Conservation (phyloP, 495 filamentous ascomycete species). For the Wilcoxina mikolae region DNA sequence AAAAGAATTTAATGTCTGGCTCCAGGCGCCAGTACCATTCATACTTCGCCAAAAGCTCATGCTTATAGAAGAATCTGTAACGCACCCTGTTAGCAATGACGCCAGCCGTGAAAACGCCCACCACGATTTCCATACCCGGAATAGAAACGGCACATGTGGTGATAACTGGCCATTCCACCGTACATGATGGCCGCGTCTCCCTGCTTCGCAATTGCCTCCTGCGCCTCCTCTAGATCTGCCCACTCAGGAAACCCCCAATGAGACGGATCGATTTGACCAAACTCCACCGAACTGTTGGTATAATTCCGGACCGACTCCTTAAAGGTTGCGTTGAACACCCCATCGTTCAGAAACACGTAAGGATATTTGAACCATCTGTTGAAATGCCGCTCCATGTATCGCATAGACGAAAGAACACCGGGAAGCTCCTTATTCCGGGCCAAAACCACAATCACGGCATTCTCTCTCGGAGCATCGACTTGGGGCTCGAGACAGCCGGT, state of each 20-base stretch:
- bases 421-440: constrained; percentile 94
- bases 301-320: constrained; percentile 79
- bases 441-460: constrained; percentile 90
- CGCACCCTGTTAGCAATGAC: constrained; percentile 17
- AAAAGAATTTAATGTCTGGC: constrained; percentile 99
- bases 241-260: constrained; percentile 98
- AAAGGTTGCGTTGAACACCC: constrained; percentile 87
- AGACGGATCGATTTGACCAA: constrained; percentile 76
- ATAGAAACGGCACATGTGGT: constrained; percentile 97
- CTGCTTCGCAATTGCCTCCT: constrained; percentile 89
- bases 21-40: constrained; percentile 99
- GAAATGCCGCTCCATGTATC: constrained; percentile 97
- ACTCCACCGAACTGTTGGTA: constrained; percentile 72
- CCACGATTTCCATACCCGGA: constrained; percentile 51
- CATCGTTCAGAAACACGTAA: constrained; percentile 98
- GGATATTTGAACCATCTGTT: constrained; percentile 99
- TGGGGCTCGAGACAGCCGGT: constrained; percentile 65
- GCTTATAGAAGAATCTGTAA: constrained; percentile 87
- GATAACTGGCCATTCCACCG: constrained; percentile 97
- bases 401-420: constrained; percentile 88
- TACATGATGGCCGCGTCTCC: constrained; percentile 99
- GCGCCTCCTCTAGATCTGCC: constrained; percentile 83
- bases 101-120: background rate
- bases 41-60: constrained; percentile 87
- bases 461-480: constrained; percentile 56